phyloP scores from a whole-genome alignment of 2,329 filamentous ascomycete species.

The Fonsecaea multimorphosa region DNA sequence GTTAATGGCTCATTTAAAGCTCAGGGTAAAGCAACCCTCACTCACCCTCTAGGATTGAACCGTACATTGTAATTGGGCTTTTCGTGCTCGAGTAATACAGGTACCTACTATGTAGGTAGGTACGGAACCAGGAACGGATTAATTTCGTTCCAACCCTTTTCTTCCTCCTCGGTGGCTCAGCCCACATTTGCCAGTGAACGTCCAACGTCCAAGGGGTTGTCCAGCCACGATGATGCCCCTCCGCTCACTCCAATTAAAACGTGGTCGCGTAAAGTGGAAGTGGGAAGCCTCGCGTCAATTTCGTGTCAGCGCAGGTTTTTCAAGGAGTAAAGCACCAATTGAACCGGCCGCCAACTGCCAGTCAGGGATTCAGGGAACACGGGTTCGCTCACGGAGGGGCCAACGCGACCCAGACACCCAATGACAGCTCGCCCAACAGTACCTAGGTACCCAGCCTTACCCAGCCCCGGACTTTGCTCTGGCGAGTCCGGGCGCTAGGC shows the following conservation, averaged over 20 bases:
- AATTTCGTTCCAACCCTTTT: slow-evolving; percentile 11
- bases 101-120: too few species aligned
- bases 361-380: slow-evolving; percentile 10
- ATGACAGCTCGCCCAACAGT: background rate
- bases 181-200: slow-evolving; percentile 4
- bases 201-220: background rate
- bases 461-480: slow-evolving; percentile 26
- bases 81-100: too few species aligned
- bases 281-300: slow-evolving; percentile 25
- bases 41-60: too few species aligned
- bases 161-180: slow-evolving; percentile 2
- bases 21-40: too few species aligned
- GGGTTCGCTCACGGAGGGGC: slow-evolving; percentile 7
- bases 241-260: slow-evolving; percentile 12
- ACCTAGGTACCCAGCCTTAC: too few species aligned
- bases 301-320: slow-evolving; percentile 24
- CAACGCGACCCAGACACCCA: background rate
- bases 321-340: slow-evolving; percentile 9
- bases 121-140: too few species aligned
- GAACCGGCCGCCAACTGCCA: background rate
- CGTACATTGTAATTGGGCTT: too few species aligned
- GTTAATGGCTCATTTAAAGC: too few species aligned
- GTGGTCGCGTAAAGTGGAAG: slow-evolving; percentile 8
- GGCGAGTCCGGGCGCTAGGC: slow-evolving; percentile 20
- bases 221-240: slow-evolving; percentile 5